phyloP scores from a whole-genome alignment of 352 stramenopile genomes.

The Phytophthora tubulina region DNA sequence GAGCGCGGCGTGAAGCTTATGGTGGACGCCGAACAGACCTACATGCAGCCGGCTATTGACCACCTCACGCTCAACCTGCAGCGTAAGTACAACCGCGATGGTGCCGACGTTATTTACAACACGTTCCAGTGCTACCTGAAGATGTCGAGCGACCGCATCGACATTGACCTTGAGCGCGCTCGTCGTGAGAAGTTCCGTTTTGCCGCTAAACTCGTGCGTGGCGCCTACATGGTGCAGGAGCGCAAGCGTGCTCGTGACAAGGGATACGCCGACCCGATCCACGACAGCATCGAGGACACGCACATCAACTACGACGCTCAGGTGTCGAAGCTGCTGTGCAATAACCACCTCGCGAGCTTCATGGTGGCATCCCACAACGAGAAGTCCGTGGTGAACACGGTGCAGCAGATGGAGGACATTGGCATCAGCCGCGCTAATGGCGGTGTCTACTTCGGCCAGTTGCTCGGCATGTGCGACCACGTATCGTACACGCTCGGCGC shows the following conservation, averaged over 20 bases:
- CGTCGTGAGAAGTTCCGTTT: slow-evolving; percentile 94
- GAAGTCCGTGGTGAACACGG: slow-evolving; percentile 93
- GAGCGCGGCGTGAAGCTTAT: slow-evolving; percentile 93
- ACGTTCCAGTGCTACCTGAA: slow-evolving; percentile 99
- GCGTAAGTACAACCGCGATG: slow-evolving; percentile 92
- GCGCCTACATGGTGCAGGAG: slow-evolving; percentile 98
- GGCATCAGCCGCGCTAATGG: slow-evolving; percentile 78
- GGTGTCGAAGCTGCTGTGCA: slow-evolving; percentile 91
- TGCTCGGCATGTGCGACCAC: slow-evolving; percentile 98
- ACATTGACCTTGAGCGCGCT: slow-evolving; percentile 93
- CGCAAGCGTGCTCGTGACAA: slow-evolving; percentile 90
- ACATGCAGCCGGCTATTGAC: slow-evolving; percentile 98
- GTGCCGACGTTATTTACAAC: slow-evolving; percentile 94
- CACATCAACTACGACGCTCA: slow-evolving; percentile 95
- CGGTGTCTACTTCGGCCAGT: slow-evolving; percentile 96
- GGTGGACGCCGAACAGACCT: slow-evolving; percentile 98
- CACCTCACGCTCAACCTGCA: slow-evolving; percentile 90
- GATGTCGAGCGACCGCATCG: slow-evolving; percentile 89
- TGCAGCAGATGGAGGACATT: slow-evolving; percentile 92
- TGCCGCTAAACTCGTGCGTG: slow-evolving; percentile 97
- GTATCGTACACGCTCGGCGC: slow-evolving; percentile 95
- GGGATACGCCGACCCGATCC: slow-evolving; percentile 92
- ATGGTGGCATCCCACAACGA: slow-evolving; percentile 99
- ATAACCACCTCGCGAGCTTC: slow-evolving; percentile 92
- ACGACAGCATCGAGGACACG: slow-evolving; percentile 94